Evolutionary conservation across 306 rosid genomes (phyloP).

Genomic region (Hippophae rhamnoides): DNA sequence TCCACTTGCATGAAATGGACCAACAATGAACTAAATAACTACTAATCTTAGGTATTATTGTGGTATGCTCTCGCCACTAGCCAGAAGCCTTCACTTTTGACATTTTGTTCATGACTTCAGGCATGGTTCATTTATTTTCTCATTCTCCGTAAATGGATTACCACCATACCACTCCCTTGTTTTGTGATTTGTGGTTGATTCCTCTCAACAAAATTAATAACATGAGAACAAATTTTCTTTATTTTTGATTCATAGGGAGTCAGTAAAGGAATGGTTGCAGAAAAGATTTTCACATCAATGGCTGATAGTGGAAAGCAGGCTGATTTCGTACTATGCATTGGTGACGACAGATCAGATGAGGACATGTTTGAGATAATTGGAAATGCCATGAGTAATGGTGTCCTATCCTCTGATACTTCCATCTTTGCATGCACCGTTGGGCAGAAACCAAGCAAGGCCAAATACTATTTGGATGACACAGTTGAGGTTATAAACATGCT

Average conservation of each 20-base stretch:
- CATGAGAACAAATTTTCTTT: constrained; percentile 2
- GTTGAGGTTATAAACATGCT: constrained; percentile 45
- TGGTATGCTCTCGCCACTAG: no score
- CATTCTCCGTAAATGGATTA: no score
- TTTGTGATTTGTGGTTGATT: neutral
- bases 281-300: constrained; percentile 44
- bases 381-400: constrained; percentile 24
- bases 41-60: no score
- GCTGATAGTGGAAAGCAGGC: constrained; percentile 34
- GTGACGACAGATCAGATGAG: constrained; percentile 69
- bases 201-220: neutral
- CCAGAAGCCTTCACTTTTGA: no score
- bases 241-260: constrained; percentile 35
- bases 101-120: no score
- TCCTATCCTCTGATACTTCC: constrained; percentile 27
- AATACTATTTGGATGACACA: constrained; percentile 62
- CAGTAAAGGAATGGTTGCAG: constrained; percentile 59
- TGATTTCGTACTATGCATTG: constrained; percentile 53
- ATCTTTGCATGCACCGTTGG: constrained; percentile 67
- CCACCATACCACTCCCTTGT: neutral
- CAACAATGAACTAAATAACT: no score
- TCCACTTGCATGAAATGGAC: no score
- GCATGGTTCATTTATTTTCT: no score
- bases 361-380: constrained; percentile 62
- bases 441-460: constrained; percentile 69